Evolutionary conservation across 352 stramenopile genomes (phyloP), one percentile per base, ranked within the genome.

Genomic region (Pythium monospermum): DNA sequence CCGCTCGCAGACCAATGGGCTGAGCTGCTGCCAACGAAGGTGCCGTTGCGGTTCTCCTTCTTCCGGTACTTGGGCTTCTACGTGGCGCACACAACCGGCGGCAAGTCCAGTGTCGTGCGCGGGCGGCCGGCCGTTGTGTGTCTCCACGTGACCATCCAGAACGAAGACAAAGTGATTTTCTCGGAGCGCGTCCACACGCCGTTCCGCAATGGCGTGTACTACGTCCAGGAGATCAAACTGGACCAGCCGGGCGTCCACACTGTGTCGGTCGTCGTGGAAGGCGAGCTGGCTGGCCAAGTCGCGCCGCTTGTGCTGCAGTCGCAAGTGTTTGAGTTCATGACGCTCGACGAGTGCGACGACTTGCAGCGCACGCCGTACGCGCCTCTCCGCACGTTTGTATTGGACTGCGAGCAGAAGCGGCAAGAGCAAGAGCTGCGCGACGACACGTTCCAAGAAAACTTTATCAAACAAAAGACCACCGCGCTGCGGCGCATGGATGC

Each of bases 31-130:
- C 80, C 80, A 1, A 59, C 62, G 19, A 52, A 67, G 15, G 71
- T 91, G n/a, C 80, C 76, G 48, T 62, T 91, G 53, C 80, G 79
- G 6, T 88, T 83, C 63, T 82, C 79, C 16, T 65, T 91, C 44
- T 91, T 91, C 55, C 74, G 79, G 69, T 88, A 83, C 67, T 65
- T 91, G 37, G 79, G 79, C 36, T 91, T 91, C 61, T 91, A 83
- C 64, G 76, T 91, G 25, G 68, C 69, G 12, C 56, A 49, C 52
- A 87, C 75, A 7, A 72, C 73, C 46, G 71, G 71, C 39, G 79
- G 79, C 57, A 88, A 85, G 63, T 81, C 75, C 33, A 64, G 44
- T 0, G 76, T 88, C 25, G 61, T 88, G 36, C 77, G 80, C 50
- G 71, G 71, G 16, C 73, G 73, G 23, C 46, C 46, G 8, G 56